Base-by-base conservation (phyloP, 1,284 basidiomycete genomes). In the Tilletia setariae region DNA sequence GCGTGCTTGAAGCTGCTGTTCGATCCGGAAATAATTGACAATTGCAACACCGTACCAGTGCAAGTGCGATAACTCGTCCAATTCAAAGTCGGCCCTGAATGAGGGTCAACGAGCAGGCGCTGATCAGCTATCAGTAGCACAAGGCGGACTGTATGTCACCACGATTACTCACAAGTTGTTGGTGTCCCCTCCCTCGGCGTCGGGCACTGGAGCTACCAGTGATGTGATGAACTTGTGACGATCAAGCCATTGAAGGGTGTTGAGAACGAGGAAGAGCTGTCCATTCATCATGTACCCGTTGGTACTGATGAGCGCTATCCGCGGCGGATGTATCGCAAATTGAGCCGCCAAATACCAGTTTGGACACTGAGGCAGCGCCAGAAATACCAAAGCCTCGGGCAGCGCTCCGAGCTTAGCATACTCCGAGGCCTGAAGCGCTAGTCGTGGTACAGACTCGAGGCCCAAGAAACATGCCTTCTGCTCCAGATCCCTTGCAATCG, bases 21-120 rank as follows among this genome's bases (percentile, higher is more conserved):
- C 92, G 66, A 97, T 89, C 75, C 90, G 91, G 70, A 89, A 90
- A 80, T 92, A 92, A 19, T 92, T 90, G n/a, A 94, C 91, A 8
- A 93, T 89, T 9, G 93, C 93, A 76, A 92, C 93, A 75, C 25
- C 73, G 66, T 79, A 79, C 40, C 71, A 72, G 59, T 79, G 76
- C 9, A 78, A 49, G 13, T 51, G 47, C 19, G 42, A 19, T 8
- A 65, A 49, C 23, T 65, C 64, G 25, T 65, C 56, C 28, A 61
- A 30, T 19, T 61, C 56, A 21, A 61, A 32, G 30, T 61, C 56
- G 16, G 56, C 56, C 56, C 56, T 61, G 56, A 7, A 32, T 49
- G 7, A 49, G 46, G 11, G 19, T 16, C 46, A 23, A n/a, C 16
- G 19, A 3, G 19, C 6, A 23, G 6, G 21, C 6, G 16, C 4